These are phyloP conservation scores for Fermentozyma sake DNA, from an alignment of 1,139 yeast genomes.

Conservation along the genomic window DNA sequence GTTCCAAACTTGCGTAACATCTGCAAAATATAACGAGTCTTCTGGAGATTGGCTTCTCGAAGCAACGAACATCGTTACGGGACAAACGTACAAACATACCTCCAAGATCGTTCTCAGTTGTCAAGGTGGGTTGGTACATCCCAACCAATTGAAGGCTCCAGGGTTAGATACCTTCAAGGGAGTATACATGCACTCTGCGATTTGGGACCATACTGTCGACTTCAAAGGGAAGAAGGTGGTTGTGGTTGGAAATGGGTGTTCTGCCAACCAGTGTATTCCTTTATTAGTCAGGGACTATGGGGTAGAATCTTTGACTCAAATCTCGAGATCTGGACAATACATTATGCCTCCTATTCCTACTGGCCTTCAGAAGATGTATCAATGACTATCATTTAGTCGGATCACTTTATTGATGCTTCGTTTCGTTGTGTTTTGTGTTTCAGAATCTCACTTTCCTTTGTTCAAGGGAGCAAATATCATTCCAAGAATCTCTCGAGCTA, in stretches of 20 bases:
- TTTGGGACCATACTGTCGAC: slow-evolving; percentile 41
- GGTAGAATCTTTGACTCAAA: slow-evolving; percentile 29
- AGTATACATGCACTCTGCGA: slow-evolving; percentile 43
- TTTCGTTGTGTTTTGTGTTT: slow-evolving; percentile 22
- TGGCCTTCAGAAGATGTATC: slow-evolving; percentile 18
- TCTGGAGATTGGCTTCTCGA: slow-evolving; percentile 34
- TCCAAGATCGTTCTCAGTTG: slow-evolving; percentile 30
- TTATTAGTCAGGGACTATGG: slow-evolving; percentile 25
- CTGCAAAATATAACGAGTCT: slow-evolving; percentile 27
- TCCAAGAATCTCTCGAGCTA: slow-evolving; percentile 24
- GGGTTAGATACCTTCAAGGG: slow-evolving; percentile 45
- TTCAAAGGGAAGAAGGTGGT: slow-evolving; percentile 22
- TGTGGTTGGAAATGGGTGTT: slow-evolving; percentile 22
- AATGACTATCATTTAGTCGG: slow-evolving; percentile 21
- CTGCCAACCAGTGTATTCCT: slow-evolving; percentile 20
- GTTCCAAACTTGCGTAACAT: slow-evolving; percentile 26
- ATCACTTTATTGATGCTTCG: slow-evolving; percentile 26
- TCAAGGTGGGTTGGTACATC: slow-evolving; percentile 38
- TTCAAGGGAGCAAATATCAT: slow-evolving; percentile 28
- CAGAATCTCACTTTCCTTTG: slow-evolving; percentile 35
- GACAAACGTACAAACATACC: slow-evolving; percentile 20
- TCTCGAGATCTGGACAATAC: slow-evolving; percentile 36
- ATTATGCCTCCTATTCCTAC: slow-evolving; percentile 38
- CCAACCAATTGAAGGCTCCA: slow-evolving; percentile 23
- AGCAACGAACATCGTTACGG: slow-evolving; percentile 31